A percentile compares a stretch with the other conserved stretches of the same genome.
Evolutionary conservation across 768 basidiomycete species (phyloP).

Genomic region (Mycena rebaudengoi): DNA sequence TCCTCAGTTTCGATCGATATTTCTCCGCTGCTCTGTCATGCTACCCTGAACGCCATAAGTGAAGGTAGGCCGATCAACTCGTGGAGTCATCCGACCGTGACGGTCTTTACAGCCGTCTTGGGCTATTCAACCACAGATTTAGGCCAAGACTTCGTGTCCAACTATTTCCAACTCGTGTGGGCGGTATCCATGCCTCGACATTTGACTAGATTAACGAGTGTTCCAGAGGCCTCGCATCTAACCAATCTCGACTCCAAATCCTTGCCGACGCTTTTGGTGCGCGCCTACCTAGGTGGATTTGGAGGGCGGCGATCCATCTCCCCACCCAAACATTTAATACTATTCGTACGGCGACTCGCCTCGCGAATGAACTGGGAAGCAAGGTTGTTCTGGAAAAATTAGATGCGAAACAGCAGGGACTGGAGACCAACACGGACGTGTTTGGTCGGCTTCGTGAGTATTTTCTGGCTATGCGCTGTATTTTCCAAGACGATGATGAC

Average conservation of each 20-base stretch:
- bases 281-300: not conserved
- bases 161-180: not conserved
- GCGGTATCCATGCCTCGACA: not conserved
- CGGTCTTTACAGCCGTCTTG: not conserved
- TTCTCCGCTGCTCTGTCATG: not conserved
- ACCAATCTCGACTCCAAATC: not conserved
- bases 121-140: conserved; percentile 3
- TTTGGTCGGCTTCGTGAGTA: not conserved
- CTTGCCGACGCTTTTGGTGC: not conserved
- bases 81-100: not conserved
- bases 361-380: not conserved
- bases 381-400: not conserved
- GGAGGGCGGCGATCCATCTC: not conserved
- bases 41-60: not conserved
- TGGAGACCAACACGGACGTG: not conserved
- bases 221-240: not conserved
- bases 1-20: not conserved
- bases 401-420: not conserved
- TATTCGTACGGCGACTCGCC: not conserved
- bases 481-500: not conserved
- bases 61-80: not conserved
- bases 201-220: too few relatives aligned
- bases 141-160: not conserved
- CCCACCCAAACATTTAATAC: not conserved
- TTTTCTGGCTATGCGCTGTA: not conserved